phyloP scores from a whole-genome alignment of 805 yeast genomes.

The Ogataea ganodermae region DNA sequence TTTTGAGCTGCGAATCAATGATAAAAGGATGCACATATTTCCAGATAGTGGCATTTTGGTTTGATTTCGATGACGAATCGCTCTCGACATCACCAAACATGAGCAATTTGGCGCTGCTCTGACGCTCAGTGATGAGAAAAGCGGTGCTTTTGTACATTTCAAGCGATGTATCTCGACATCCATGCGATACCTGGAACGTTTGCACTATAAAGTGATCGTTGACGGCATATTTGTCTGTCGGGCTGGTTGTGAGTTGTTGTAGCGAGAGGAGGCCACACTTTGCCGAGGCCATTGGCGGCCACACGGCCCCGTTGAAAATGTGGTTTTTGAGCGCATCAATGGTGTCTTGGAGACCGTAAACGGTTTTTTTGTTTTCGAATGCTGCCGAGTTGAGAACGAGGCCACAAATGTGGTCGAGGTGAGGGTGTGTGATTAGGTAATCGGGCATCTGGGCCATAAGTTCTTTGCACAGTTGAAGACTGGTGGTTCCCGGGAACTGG shows the following conservation, averaged over 20 bases:
- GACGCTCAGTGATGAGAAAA: constrained; percentile 47
- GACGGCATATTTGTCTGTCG: constrained; percentile 15
- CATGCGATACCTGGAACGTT: constrained; percentile 46
- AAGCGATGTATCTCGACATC: constrained; percentile 16
- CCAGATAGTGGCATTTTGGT: constrained; percentile 57
- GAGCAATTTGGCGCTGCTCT: constrained; percentile 43
- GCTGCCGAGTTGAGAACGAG: constrained; percentile 72
- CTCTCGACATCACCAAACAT: constrained; percentile 86
- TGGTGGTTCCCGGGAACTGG: constrained; percentile 7
- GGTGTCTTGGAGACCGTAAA: constrained; percentile 59
- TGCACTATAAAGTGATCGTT: constrained; percentile 41
- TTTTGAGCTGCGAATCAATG: constrained; percentile 42
- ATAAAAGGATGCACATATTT: constrained; percentile 48
- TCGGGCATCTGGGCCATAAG: constrained; percentile 41
- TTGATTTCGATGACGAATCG: constrained; percentile 48
- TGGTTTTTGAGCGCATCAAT: constrained; percentile 51
- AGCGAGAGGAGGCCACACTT: constrained; percentile 23
- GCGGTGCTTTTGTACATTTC: constrained; percentile 54
- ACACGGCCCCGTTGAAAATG: constrained; percentile 70
- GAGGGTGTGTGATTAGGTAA: constrained; percentile 76
- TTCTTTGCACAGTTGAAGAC: constrained; percentile 14
- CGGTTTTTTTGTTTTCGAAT: constrained; percentile 38
- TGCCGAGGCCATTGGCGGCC: constrained; percentile 69
- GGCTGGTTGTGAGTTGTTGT: not conserved
- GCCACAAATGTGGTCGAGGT: constrained; percentile 76